Evolutionary conservation across 2,329 filamentous ascomycete genomes (phyloP).

Genomic region (Sporothrix protearum): DNA sequence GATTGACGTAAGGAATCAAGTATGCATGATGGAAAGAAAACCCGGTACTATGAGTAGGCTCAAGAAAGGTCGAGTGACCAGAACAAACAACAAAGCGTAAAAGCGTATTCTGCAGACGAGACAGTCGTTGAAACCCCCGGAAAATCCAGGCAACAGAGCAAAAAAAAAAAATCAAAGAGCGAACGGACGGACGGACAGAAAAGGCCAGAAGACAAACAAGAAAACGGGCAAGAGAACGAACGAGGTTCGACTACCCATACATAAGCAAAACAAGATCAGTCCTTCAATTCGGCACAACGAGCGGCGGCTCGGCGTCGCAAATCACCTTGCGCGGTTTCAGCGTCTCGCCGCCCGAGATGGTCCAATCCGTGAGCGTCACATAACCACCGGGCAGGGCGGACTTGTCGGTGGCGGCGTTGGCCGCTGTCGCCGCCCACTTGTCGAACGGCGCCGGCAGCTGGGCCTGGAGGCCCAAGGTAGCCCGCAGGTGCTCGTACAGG

Average conservation of each 20-base stretch:
- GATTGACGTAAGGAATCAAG: no score
- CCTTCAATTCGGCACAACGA: neutral
- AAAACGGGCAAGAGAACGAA: neutral
- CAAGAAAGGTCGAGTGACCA: no score
- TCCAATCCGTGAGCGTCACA: slow-evolving; percentile 26
- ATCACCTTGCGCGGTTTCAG: neutral
- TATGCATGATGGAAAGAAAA: no score
- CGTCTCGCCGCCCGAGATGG: slow-evolving; percentile 18
- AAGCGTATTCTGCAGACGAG: no score
- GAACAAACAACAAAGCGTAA: no score
- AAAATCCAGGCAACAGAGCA: no score
- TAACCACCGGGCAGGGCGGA: slow-evolving; percentile 29
- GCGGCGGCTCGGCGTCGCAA: neutral
- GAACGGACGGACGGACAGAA: neutral
- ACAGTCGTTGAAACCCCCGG: no score
- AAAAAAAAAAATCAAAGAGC: no score
- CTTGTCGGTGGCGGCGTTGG: slow-evolving; percentile 24
- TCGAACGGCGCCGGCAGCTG: slow-evolving; percentile 27
- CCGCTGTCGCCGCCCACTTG: slow-evolving; percentile 28
- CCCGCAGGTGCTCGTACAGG: slow-evolving; percentile 28
- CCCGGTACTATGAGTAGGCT: no score
- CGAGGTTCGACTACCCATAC: neutral
- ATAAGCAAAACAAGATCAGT: neutral
- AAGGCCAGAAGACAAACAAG: neutral
- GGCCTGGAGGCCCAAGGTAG: slow-evolving; percentile 22